phyloP scores from a whole-genome alignment of 352 stramenopile species.

The Pythium graminicola region DNA sequence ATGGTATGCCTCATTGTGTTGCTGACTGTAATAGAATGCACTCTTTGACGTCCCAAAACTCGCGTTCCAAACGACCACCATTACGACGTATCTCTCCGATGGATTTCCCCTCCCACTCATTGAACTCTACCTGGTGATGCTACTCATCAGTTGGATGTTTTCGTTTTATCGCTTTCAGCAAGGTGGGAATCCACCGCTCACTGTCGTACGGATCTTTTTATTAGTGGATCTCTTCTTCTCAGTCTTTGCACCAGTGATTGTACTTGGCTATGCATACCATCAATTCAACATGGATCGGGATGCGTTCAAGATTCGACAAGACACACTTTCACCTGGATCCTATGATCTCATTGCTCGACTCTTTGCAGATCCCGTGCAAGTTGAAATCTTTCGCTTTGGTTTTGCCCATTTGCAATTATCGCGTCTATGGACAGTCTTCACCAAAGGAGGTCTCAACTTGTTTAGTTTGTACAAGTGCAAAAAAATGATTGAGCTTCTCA shows the following conservation, averaged over 20 bases:
- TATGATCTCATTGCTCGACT: conserved; percentile 20
- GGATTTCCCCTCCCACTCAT: conserved; percentile 26
- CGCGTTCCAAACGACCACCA: conserved; percentile 16
- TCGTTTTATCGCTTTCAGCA: conserved; percentile 29
- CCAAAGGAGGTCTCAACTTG: conserved; percentile 19
- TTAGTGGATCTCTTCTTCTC: conserved; percentile 33
- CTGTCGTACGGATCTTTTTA: conserved; percentile 19
- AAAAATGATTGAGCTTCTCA: conserved; percentile 18
- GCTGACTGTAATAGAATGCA: conserved; percentile 16
- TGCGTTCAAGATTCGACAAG: conserved; percentile 7
- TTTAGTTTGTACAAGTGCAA: conserved; percentile 24
- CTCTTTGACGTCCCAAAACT: conserved; percentile 26
- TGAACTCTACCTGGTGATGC: conserved; percentile 19
- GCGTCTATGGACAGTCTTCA: conserved; percentile 6
- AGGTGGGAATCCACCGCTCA: conserved; percentile 6
- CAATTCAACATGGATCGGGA: conserved; percentile 24
- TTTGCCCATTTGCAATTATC: conserved; percentile 21
- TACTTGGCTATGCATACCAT: conserved; percentile 20
- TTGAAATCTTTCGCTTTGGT: conserved; percentile 17
- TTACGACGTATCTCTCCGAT: conserved; percentile 17
- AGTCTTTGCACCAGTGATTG: conserved; percentile 24
- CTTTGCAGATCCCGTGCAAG: conserved; percentile 24
- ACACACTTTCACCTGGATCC: conserved; percentile 11
- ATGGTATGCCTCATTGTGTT: too few species aligned
- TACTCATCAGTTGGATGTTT: conserved; percentile 22